Percentiles rank a stretch among this genome's conserved stretches.
Conservation (phyloP, 108 stramenopile species). For the Conticribra guillardii region DNA sequence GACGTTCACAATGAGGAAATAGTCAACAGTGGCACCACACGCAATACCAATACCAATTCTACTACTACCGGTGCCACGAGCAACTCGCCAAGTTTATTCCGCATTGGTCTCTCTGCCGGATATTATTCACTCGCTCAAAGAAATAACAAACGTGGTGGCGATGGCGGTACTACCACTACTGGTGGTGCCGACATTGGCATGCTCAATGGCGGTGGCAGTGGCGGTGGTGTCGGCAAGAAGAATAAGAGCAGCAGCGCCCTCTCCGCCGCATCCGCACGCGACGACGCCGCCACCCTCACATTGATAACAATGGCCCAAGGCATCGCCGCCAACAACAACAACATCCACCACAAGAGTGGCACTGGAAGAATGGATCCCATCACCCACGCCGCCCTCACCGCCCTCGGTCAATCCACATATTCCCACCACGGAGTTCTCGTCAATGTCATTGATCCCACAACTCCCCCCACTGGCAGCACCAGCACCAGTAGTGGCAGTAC, state of each 20-base stretch:
- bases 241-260: slow-evolving; percentile 14
- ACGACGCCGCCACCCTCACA: slow-evolving; percentile 17
- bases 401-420: slow-evolving; percentile 26
- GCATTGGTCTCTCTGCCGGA: slow-evolving; percentile 40
- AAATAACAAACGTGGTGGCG: neutral
- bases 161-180: neutral
- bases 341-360: neutral
- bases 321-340: slow-evolving; percentile 14
- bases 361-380: slow-evolving; percentile 15
- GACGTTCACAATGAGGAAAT: neutral
- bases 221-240: too few species aligned
- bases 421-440: slow-evolving; percentile 40
- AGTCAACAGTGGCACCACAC: neutral
- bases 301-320: slow-evolving; percentile 23
- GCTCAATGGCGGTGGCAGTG: neutral
- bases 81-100: slow-evolving; percentile 31
- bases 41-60: too few species aligned
- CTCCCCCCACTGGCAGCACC: slow-evolving; percentile 9
- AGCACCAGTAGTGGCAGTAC: slow-evolving; percentile 1
- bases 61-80: too few species aligned
- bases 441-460: slow-evolving; percentile 83
- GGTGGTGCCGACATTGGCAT: neutral
- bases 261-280: slow-evolving; percentile 2
- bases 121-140: slow-evolving; percentile 19
- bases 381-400: slow-evolving; percentile 30